Percentiles rank a stretch among this genome's conserved stretches.
phyloP scores from a whole-genome alignment of 1,284 basidiomycete genomes.

The Veloporphyrellus conicus region DNA sequence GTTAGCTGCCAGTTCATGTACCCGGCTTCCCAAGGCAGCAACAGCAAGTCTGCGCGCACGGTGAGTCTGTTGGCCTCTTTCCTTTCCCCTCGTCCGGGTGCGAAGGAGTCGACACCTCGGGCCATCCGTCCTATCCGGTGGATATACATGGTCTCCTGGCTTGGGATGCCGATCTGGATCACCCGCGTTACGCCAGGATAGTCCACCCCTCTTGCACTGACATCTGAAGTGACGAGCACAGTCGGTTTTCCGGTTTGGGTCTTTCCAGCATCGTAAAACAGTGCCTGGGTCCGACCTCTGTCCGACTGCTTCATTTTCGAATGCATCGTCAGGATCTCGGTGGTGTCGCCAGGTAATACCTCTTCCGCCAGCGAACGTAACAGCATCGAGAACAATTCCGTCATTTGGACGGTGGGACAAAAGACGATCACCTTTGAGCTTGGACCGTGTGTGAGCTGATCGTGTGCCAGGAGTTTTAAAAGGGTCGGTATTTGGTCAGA shows the following conservation, averaged over 20 bases:
- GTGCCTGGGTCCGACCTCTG: constrained; percentile 15
- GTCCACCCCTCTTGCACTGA: constrained; percentile 88
- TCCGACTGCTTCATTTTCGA: constrained; percentile 65
- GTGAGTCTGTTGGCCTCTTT: not conserved
- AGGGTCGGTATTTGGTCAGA: constrained; percentile 77
- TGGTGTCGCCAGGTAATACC: constrained; percentile 49
- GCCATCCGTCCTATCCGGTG: constrained; percentile 93
- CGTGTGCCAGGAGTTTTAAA: constrained; percentile 80
- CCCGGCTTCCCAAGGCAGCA: constrained; percentile 78
- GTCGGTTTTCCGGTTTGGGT: constrained; percentile 34
- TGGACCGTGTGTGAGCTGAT: constrained; percentile 75
- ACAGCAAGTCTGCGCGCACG: constrained; percentile 74
- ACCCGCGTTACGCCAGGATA: constrained; percentile 90
- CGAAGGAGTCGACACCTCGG: constrained; percentile 61
- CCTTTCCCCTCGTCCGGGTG: constrained; percentile 31
- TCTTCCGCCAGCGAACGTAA: constrained; percentile 47
- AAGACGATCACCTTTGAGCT: constrained; percentile 85
- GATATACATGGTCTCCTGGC: constrained; percentile 73
- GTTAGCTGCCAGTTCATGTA: constrained; percentile 67
- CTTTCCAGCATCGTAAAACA: constrained; percentile 61
- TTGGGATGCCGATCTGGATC: constrained; percentile 86
- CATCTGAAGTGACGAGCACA: constrained; percentile 83
- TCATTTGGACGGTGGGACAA: constrained; percentile 86
- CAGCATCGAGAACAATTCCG: constrained; percentile 69
- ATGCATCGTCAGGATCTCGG: constrained; percentile 81